Evolutionary conservation across 306 rosid genomes (phyloP), one percentile per base, ranked within the genome.

Genomic region (Trifolium repens): DNA sequence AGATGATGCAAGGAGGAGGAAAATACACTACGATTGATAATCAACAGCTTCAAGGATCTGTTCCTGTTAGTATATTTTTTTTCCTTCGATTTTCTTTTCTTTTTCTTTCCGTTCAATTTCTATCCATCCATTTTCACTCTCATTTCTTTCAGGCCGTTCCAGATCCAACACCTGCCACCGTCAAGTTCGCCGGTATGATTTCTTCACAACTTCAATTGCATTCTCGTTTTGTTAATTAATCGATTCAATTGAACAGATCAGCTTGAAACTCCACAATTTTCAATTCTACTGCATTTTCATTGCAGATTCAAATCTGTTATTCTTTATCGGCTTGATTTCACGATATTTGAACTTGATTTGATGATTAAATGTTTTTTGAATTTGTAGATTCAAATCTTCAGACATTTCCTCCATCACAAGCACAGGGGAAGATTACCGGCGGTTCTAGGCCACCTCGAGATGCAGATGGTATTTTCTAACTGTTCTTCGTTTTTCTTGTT

Each of bases 1-100:
- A 84, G 83, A 94, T 94, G 98, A 94, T 94, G 98, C 78, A 97
- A 9, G 97, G 97, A 42, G 80, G 97, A 9, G 98, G 98, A 47
- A 88, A 86, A 12, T 94, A 91, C n/a, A 87, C 94, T 3, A 65
- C 87, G 50, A 75, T 94, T 65, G 97, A 91, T 74, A 82, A 87
- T 73, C 88, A 91, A 44, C 85, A 81, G 26, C 78, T 90, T 71
- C 87, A 96, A 1, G 98, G 97, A 88, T 91, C 98, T 74, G 98
- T 94, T 39, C 91, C 98, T 22, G 97, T 91, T 32, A 32, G 35
- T 32, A 32, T 90, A 17, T 68, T 2, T 19, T 24, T 24, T 17
- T 12, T 35, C 53, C 60, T 52, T 5, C n/a, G 43, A 30, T 39
- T 46, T 32, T 8, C 19, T 3, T 32, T 4, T 7, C 15, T 12